Evolutionary conservation across 495 filamentous ascomycete species (phyloP).

Genomic region (Penicillium diatomitis): DNA sequence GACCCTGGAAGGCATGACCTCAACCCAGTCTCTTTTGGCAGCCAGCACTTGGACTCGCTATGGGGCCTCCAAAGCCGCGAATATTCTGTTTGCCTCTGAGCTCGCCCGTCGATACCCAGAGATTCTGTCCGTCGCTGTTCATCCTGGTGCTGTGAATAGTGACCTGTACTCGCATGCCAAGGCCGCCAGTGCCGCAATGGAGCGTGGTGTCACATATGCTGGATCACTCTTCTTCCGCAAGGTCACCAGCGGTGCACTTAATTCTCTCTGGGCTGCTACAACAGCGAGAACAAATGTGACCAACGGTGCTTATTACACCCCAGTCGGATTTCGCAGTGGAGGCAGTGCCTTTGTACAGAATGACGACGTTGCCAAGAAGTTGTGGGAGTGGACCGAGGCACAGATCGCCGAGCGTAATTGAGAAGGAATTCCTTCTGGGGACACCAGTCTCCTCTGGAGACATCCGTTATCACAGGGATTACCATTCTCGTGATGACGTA

Average conservation of each 20-base stretch:
- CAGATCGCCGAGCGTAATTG: constrained; percentile 29
- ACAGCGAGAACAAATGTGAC: constrained; percentile 22
- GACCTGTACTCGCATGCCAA: constrained; percentile 35
- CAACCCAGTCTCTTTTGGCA: constrained; percentile 28
- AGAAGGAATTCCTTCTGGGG: background rate
- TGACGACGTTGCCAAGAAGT: constrained; percentile 34
- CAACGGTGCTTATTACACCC: constrained; percentile 50
- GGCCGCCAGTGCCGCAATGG: constrained; percentile 15
- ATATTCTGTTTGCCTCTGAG: constrained; percentile 54
- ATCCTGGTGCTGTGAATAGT: constrained; percentile 58
- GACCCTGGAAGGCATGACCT: constrained; percentile 38
- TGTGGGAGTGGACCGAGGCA: constrained; percentile 58
- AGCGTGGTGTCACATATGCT: constrained; percentile 12
- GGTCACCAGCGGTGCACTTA: constrained; percentile 41
- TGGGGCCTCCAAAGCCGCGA: constrained; percentile 58
- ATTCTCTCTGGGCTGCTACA: constrained; percentile 51
- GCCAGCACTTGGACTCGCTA: constrained; percentile 43
- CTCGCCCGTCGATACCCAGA: constrained; percentile 49
- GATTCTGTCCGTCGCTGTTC: constrained; percentile 48
- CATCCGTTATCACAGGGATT: too few relatives aligned
- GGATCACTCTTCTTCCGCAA: constrained; percentile 20
- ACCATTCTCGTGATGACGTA: too few relatives aligned
- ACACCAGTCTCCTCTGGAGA: too few relatives aligned
- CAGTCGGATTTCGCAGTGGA: constrained; percentile 36
- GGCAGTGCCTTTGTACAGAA: constrained; percentile 34